Base-by-base conservation (phyloP, 306 rosid genomes). In the Castanea mollissima region DNA sequence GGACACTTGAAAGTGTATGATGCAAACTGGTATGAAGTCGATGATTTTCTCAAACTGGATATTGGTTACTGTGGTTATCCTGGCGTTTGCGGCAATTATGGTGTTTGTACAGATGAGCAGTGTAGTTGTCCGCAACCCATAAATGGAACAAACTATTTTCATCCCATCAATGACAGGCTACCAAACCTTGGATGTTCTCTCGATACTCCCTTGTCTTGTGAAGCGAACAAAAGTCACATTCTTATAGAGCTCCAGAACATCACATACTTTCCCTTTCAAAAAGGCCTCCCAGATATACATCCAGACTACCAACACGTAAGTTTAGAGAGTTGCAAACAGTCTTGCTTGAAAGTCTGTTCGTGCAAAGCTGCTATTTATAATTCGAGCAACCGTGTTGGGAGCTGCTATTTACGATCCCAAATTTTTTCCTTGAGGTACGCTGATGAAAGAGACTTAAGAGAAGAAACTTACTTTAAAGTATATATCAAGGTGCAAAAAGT, bases 301-400 rank as follows among this genome's bases (percentile, higher is more conserved):
- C 54, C 54, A 49, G 54, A 49, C 16, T 0, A 12, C 16, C 54
- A 13, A 49, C 16, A 49, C 5, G 1, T 11, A 1, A 75, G 59
- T 3, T 20, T 44, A 60, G 5, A 46, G 12, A 52, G 27, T 1
- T 75, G 79, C 58, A 25, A 13, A 75, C n/a, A 23, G 49, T 71
- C 79, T 62, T 75, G 79, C 29, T 20, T 75, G 10, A 7, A 44
- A 27, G 62, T 21, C 62, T 75, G 79, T 46, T 75, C 72, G 0
- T 75, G 79, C 79, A 46, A 19, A 15, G 79, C 21, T 6, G 57
- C 51, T 62, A 10, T 75, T 8, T 75, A 59, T 57, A 15, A 1
- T 15, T 12, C 49, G 27, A 41, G n/a, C 1, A 27, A 25, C 18
- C 46, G 46, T 59, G 16, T 12, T 34, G 79, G 79, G 25, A 62